phyloP scores from a whole-genome alignment of 2,329 filamentous ascomycete genomes.

The Talaromyces pinophilus region DNA sequence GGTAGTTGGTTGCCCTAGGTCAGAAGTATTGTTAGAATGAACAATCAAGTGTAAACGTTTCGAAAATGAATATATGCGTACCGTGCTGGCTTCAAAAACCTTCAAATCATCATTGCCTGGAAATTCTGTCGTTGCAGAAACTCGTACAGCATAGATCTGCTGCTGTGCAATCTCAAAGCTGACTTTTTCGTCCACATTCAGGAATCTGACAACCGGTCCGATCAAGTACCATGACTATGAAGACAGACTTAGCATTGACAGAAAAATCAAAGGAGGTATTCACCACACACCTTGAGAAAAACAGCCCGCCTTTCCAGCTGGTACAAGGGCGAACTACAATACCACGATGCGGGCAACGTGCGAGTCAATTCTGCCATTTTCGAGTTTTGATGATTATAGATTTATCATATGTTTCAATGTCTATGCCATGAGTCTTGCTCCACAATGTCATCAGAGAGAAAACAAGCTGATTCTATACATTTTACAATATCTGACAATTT shows the following conservation, averaged over 20 bases:
- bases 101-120: conserved; percentile 40
- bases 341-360: conserved; percentile 58
- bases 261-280: neutral
- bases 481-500: neutral
- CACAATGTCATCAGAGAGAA: neutral
- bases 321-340: conserved; percentile 52
- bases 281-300: conserved; percentile 48
- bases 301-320: conserved; percentile 54
- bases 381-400: neutral
- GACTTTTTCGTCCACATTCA: conserved; percentile 43
- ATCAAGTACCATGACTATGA: conserved; percentile 56
- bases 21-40: neutral
- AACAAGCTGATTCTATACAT: conserved; percentile 4
- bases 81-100: conserved; percentile 41
- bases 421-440: neutral
- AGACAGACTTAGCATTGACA: neutral
- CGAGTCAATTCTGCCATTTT: conserved; percentile 38
- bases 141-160: conserved; percentile 42
- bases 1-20: conserved; percentile 36
- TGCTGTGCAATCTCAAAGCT: conserved; percentile 55
- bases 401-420: neutral
- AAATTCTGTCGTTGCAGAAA: conserved; percentile 33
- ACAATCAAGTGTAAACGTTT: neutral
- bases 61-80: conserved; percentile 21
- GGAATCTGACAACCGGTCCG: conserved; percentile 55